These are phyloP conservation scores for Oryza rufipogon DNA, from an alignment of 176 grass and related monocot species.

Conservation along the genomic window DNA sequence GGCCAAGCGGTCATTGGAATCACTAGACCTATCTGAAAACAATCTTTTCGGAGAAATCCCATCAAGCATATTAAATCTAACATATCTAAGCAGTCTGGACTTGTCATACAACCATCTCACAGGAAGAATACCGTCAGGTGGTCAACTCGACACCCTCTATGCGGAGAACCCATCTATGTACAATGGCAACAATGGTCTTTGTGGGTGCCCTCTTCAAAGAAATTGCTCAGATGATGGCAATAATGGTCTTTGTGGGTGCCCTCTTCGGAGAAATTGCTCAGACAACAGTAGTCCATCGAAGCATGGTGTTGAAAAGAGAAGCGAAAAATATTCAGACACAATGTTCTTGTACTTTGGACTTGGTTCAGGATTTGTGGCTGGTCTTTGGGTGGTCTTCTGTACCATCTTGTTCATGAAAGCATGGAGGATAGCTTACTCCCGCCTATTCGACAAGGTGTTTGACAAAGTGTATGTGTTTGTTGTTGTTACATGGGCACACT, in stretches of 20 bases:
- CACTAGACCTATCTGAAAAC: constrained; percentile 30
- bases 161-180: constrained; percentile 13
- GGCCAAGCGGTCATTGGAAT: too few species aligned
- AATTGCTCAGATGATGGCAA: too few species aligned
- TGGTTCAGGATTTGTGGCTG: constrained; percentile 9
- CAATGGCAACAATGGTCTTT: constrained; percentile 37
- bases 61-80: background rate
- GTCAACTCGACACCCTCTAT: constrained; percentile 18
- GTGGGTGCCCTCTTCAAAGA: constrained; percentile 8
- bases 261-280: too few species aligned
- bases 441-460: background rate
- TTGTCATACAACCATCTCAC: constrained; percentile 34
- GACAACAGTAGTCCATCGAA: too few species aligned
- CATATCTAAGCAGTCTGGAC: too few species aligned
- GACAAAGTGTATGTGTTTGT: constrained; percentile 15
- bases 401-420: constrained; percentile 24
- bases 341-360: background rate
- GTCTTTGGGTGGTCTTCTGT: constrained; percentile 34
- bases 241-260: too few species aligned
- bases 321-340: too few species aligned
- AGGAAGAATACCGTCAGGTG: constrained; percentile 37
- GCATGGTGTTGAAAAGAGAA: background rate
- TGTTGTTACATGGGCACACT: background rate
- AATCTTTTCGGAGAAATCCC: constrained; percentile 32
- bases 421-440: constrained; percentile 38